Conservation (phyloP, 352 stramenopile species). For the Globisporangium mamillatum region DNA sequence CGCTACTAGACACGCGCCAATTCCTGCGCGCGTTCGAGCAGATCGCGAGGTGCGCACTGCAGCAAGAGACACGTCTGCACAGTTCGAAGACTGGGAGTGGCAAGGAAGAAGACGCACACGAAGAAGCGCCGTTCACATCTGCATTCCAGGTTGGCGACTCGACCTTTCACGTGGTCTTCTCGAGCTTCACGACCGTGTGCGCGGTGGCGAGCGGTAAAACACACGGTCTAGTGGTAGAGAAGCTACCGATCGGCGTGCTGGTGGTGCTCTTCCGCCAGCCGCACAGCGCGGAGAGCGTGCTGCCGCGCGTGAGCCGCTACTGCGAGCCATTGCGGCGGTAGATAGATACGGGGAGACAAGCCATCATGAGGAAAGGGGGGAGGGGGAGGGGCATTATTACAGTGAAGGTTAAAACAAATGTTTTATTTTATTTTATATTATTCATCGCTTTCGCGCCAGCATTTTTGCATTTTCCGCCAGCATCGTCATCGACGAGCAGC, state of each 20-base stretch:
- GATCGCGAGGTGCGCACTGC: slow-evolving; percentile 38
- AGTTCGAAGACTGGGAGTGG: not conserved
- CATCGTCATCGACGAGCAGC: not conserved
- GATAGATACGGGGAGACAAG: slow-evolving; percentile 1
- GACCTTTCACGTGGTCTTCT: slow-evolving; percentile 42
- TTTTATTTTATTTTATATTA: too few relatives aligned
- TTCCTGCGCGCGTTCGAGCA: slow-evolving; percentile 41
- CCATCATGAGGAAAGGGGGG: not conserved
- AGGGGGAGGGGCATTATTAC: too few relatives aligned
- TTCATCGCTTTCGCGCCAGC: not conserved
- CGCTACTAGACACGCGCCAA: slow-evolving; percentile 16
- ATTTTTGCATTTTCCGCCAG: not conserved
- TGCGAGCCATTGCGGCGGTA: slow-evolving; percentile 26
- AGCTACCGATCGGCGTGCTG: slow-evolving; percentile 50
- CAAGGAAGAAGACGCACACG: not conserved
- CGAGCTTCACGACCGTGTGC: slow-evolving; percentile 44
- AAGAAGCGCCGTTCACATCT: slow-evolving; percentile 16
- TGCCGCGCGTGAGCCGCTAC: slow-evolving; percentile 29
- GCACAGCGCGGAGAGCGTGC: slow-evolving; percentile 30
- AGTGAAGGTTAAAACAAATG: too few relatives aligned
- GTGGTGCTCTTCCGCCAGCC: slow-evolving; percentile 41
- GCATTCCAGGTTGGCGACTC: slow-evolving; percentile 29
- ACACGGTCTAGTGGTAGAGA: slow-evolving; percentile 40
- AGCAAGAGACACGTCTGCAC: slow-evolving; percentile 15
- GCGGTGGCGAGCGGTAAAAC: slow-evolving; percentile 32